These are phyloP conservation scores for Sistotremastrum niveocremeum DNA, from an alignment of 768 basidiomycete genomes.

Conservation along the genomic window DNA sequence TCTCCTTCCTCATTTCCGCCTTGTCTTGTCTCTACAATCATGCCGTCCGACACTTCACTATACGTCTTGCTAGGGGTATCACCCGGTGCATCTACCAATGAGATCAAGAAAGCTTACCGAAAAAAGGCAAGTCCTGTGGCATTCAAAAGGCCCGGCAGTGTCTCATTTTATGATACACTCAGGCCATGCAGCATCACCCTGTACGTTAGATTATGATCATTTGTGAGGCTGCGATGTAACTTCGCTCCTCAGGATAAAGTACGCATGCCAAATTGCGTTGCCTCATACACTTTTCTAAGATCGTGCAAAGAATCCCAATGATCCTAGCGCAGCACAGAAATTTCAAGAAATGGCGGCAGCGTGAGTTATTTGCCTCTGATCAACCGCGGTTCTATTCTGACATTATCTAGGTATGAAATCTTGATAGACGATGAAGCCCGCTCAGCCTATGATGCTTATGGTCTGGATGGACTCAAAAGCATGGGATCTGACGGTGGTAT, in stretches of 20 bases:
- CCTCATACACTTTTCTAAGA: background rate
- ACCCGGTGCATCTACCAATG: constrained; percentile 52
- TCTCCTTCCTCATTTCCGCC: background rate
- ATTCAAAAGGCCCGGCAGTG: constrained; percentile 7
- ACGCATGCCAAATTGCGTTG: constrained; percentile 6
- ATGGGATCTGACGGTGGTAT: constrained; percentile 26
- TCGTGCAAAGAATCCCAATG: constrained; percentile 61
- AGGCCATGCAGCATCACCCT: constrained; percentile 85
- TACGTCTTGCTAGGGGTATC: constrained; percentile 78
- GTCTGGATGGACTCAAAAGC: constrained; percentile 53
- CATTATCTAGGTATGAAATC: constrained; percentile 57
- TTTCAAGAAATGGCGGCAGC: constrained; percentile 88
- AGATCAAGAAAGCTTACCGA: constrained; percentile 91
- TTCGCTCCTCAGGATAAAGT: constrained; percentile 51
- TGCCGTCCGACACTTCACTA: constrained; percentile 30
- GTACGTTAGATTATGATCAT: constrained; percentile 29
- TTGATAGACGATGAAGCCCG: constrained; percentile 57
- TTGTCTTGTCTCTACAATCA: constrained; percentile 1
- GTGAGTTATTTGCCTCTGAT: constrained; percentile 28
- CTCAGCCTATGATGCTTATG: constrained; percentile 58
- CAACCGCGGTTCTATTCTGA: background rate
- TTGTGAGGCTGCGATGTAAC: constrained; percentile 3
- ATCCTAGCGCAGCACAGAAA: constrained; percentile 66
- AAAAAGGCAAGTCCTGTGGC: constrained; percentile 50
- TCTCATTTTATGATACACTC: constrained; percentile 9